Conservation (phyloP, 1,284 basidiomycete species). For the Fomes fomentarius region DNA sequence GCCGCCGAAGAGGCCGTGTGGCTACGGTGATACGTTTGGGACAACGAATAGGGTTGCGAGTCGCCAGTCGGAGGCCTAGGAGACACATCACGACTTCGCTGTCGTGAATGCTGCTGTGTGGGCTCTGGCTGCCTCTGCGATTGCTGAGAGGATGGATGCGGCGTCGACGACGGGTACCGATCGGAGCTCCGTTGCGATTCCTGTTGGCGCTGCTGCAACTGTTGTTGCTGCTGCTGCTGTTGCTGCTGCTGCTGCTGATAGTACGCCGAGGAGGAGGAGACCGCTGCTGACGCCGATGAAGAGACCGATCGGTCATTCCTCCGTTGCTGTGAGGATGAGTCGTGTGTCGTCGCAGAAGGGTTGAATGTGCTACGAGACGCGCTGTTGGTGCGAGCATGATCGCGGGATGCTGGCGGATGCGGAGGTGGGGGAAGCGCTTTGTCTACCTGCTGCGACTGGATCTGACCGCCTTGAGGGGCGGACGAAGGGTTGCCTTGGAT, state of each 20-base stretch:
- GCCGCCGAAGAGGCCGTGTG: conserved; percentile 9
- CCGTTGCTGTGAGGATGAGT: conserved; percentile 2
- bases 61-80: conserved; percentile 11
- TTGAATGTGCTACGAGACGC: conserved; percentile 4
- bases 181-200: conserved; percentile 8
- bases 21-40: conserved; percentile 6
- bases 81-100: conserved; percentile 20
- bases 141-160: not conserved
- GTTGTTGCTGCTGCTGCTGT: conserved; percentile 21
- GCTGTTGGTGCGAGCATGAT: conserved; percentile 12
- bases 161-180: not conserved
- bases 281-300: conserved; percentile 18
- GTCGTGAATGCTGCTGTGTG: conserved; percentile 13
- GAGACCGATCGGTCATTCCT: conserved; percentile 8
- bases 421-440: conserved; percentile 15
- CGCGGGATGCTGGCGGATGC: conserved; percentile 2
- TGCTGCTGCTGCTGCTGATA: conserved; percentile 25
- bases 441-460: conserved; percentile 9
- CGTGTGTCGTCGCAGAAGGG: not conserved
- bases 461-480: conserved; percentile 11
- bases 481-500: not conserved
- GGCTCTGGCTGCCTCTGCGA: conserved; percentile 4
- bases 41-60: not conserved
- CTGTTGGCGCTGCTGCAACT: conserved; percentile 15
- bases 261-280: conserved; percentile 24